A percentile compares a stretch with the other conserved stretches of the same genome.
Conservation (phyloP, 345 rosid genomes). For the Erodium maritimum region DNA sequence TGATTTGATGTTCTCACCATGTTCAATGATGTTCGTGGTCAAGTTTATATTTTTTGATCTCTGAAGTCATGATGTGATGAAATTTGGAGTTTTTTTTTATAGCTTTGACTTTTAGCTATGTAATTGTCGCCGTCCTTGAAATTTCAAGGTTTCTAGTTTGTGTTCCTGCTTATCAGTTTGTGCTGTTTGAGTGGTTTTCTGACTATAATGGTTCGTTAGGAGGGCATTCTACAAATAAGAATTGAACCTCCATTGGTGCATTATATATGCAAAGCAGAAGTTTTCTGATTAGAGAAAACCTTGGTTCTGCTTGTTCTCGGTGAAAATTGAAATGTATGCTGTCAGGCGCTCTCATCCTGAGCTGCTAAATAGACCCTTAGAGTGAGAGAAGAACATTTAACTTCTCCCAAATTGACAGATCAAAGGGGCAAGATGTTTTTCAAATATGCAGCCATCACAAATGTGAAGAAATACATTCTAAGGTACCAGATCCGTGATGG, state of each 20-base stretch:
- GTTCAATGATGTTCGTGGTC: not conserved
- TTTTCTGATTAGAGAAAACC: not conserved
- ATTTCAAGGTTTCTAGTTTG: not conserved
- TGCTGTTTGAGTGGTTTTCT: not conserved
- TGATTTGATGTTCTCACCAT: slow-evolving; percentile 2
- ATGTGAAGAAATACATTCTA: no score
- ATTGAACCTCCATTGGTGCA: not conserved
- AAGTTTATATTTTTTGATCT: not conserved
- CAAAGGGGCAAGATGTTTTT: not conserved
- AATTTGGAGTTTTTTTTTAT: not conserved
- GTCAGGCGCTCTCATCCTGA: not conserved
- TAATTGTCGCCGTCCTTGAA: not conserved
- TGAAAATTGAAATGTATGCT: no score
- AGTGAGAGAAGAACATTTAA: not conserved
- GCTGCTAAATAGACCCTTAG: not conserved
- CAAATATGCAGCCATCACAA: no score
- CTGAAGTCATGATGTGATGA: not conserved
- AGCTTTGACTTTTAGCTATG: not conserved
- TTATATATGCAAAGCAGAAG: not conserved
- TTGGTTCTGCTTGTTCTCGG: not conserved
- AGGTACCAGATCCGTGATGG: no score
- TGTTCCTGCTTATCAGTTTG: not conserved
- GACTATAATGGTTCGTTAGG: not conserved
- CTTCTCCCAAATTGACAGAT: not conserved
- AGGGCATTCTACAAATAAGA: not conserved